Evolutionary conservation across 176 grass and related monocot genomes (phyloP).

Genomic region (Oryza rufipogon): DNA sequence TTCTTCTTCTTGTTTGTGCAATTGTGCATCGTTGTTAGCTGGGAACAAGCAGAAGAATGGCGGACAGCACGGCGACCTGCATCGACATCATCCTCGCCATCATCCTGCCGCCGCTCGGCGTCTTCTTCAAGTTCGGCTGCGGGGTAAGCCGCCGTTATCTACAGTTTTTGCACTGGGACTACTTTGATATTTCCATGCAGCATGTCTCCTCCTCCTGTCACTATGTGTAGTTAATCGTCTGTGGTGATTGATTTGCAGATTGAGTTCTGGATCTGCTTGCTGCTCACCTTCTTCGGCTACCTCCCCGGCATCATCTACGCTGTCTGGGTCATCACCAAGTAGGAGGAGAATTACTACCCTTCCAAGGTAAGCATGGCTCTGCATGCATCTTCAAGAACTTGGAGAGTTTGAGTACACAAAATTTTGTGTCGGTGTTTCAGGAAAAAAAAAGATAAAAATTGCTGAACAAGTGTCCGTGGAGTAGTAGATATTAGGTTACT

Average conservation of each 20-base stretch:
- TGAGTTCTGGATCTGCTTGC: conserved; percentile 90
- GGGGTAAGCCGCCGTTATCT: conserved; percentile 37
- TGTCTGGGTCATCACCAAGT: conserved; percentile 77
- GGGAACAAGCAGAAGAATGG: conserved; percentile 31
- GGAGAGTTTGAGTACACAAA: neutral
- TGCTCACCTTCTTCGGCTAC: conserved; percentile 78
- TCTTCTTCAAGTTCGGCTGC: conserved; percentile 93
- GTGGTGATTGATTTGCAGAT: conserved; percentile 38
- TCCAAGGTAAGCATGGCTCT: neutral
- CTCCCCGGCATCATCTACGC: conserved; percentile 94
- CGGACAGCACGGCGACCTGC: conserved; percentile 71
- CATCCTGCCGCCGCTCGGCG: conserved; percentile 92
- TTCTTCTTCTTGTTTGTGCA: neutral
- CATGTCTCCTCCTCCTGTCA: neutral
- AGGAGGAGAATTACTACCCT: neutral
- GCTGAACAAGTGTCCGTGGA: neutral
- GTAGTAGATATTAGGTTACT: neutral
- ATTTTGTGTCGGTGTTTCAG: neutral
- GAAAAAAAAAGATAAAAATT: neutral
- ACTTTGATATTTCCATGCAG: neutral
- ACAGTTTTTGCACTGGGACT: neutral
- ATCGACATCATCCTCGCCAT: conserved; percentile 95
- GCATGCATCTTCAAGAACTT: neutral
- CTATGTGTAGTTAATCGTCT: neutral
- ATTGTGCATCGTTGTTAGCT: neutral